Evolutionary conservation across 2,329 filamentous ascomycete genomes (phyloP).

Genomic region (Xylariales sp.): DNA sequence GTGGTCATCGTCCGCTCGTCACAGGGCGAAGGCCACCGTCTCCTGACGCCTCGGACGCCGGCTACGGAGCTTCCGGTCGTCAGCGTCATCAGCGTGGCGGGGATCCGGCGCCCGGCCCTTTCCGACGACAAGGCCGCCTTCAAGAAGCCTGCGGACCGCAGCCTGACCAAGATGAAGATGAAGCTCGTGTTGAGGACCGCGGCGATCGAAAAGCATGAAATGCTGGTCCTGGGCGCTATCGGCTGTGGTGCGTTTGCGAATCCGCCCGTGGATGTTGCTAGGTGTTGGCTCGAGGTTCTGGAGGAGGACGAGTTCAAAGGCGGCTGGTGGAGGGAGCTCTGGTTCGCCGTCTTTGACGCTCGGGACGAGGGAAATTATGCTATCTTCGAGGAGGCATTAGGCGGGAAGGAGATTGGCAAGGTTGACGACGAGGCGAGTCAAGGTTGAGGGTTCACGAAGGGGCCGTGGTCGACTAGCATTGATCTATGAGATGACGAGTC

Average conservation of each 20-base stretch:
- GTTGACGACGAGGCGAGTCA: neutral
- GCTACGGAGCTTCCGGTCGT: conserved; percentile 29
- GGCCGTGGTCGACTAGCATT: neutral
- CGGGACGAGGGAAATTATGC: conserved; percentile 44
- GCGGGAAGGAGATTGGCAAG: conserved; percentile 26
- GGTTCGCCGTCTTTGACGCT: conserved; percentile 57
- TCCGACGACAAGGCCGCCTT: conserved; percentile 31
- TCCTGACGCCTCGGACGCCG: conserved; percentile 13
- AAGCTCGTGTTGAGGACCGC: conserved; percentile 55
- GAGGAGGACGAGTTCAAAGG: conserved; percentile 56
- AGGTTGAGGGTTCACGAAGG: neutral
- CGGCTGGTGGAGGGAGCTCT: conserved; percentile 59
- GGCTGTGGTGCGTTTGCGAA: conserved; percentile 66
- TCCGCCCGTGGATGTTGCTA: conserved; percentile 56
- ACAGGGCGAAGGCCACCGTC: conserved; percentile 17
- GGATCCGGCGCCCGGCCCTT: conserved; percentile 12
- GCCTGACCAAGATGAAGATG: conserved; percentile 59
- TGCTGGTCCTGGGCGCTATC: conserved; percentile 62
- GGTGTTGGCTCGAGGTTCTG: conserved; percentile 59
- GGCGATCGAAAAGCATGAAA: conserved; percentile 48
- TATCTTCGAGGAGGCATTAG: conserved; percentile 41
- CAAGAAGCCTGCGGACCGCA: conserved; percentile 36
- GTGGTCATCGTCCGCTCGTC: conserved; percentile 27
- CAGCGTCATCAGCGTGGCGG: conserved; percentile 38
- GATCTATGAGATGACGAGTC: neutral